Conservation (phyloP, 768 basidiomycete genomes). For the Mycena crocata region DNA sequence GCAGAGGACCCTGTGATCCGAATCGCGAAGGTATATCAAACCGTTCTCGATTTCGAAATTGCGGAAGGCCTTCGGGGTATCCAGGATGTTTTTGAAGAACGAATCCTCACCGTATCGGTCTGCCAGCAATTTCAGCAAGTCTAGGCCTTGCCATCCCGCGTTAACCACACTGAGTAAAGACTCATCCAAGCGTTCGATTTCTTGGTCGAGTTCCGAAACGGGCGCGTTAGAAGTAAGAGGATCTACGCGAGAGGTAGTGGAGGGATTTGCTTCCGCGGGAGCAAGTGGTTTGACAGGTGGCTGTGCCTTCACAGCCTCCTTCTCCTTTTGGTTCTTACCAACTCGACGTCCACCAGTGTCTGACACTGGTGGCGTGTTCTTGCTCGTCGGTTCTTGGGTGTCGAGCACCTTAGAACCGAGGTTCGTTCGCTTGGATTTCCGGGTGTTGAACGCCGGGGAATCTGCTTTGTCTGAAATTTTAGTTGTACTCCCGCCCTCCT, state of each 20-base stretch:
- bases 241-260: too few species aligned
- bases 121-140: background rate
- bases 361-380: too few species aligned
- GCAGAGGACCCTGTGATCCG: constrained; percentile 26
- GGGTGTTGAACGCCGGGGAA: background rate
- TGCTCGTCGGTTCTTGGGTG: too few species aligned
- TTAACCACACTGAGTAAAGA: constrained; percentile 17
- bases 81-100: constrained; percentile 23
- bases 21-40: constrained; percentile 25
- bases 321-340: background rate
- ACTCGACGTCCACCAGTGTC: too few species aligned
- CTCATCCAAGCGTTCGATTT: constrained; percentile 12
- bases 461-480: background rate
- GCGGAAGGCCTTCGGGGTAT: constrained; percentile 19
- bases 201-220: background rate
- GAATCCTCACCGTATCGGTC: constrained; percentile 6
- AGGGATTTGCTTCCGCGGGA: background rate
- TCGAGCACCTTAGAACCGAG: background rate
- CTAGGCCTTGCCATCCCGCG: constrained; percentile 20
- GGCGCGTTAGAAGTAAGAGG: background rate
- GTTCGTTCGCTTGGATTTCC: background rate
- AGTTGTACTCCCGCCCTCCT: constrained; percentile 22
- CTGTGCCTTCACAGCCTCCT: background rate
- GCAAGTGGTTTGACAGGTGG: background rate
- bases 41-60: constrained; percentile 34